phyloP scores from a whole-genome alignment of 116 monocot species.

The Zostera marina region DNA sequence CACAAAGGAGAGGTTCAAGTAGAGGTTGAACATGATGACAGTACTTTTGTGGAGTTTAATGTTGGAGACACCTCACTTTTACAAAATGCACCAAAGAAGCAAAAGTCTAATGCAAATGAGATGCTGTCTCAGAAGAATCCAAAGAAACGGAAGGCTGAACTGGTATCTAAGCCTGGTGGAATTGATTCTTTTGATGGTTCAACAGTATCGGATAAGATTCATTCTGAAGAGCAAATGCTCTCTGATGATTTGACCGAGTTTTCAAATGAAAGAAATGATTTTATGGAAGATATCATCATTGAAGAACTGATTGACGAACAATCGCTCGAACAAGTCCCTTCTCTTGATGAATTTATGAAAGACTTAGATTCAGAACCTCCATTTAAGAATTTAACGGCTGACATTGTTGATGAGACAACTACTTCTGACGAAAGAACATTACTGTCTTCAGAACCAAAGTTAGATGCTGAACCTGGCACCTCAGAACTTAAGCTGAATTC shows the following conservation, averaged over 20 bases:
- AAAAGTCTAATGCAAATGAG: neutral
- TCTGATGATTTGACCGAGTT: conserved; percentile 13
- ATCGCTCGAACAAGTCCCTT: conserved; percentile 53
- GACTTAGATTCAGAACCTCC: conserved; percentile 77
- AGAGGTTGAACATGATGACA: conserved; percentile 67
- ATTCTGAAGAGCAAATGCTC: conserved; percentile 10
- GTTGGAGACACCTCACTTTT: conserved; percentile 27
- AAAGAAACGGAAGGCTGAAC: neutral
- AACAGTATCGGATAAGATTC: conserved; percentile 9
- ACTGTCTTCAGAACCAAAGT: conserved; percentile 2
- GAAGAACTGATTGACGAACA: conserved; percentile 53
- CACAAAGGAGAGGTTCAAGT: conserved; percentile 96
- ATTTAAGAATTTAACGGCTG: conserved; percentile 39
- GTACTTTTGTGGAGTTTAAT: conserved; percentile 42
- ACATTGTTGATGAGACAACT: conserved; percentile 8
- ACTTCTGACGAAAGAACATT: conserved; percentile 6
- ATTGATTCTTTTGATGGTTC: conserved; percentile 6
- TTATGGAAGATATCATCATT: conserved; percentile 70
- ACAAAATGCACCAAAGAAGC: conserved; percentile 2
- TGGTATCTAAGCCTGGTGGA: conserved; percentile 1
- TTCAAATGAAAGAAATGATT: conserved; percentile 47
- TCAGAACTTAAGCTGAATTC: conserved; percentile 1
- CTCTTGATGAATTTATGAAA: conserved; percentile 88
- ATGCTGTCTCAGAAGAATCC: neutral
- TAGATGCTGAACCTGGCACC: neutral